Conservation (phyloP, 495 filamentous ascomycete genomes). For the Podospora bellae-mahoneyi region DNA sequence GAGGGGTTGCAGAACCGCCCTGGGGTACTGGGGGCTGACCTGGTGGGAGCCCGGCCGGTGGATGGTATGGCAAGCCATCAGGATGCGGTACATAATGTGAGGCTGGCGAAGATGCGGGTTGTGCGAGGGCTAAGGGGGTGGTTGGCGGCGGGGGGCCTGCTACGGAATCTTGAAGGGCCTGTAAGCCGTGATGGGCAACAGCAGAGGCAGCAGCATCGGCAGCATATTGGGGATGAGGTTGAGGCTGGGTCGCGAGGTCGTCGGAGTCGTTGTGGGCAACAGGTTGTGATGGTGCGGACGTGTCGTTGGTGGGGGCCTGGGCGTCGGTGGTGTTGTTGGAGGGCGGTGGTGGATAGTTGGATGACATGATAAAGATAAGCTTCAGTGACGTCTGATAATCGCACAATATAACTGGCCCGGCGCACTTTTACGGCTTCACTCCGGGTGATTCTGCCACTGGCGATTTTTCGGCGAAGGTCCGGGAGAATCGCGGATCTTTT, state of each 20-base stretch:
- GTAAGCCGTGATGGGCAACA: constrained; percentile 42
- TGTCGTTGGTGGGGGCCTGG: constrained; percentile 7
- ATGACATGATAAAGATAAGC: constrained; percentile 13
- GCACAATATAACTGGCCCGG: constrained; percentile 15
- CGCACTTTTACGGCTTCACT: constrained; percentile 21
- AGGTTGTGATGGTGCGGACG: constrained; percentile 7
- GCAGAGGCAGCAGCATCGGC: constrained; percentile 25
- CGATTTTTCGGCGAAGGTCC: constrained; percentile 29
- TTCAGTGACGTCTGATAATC: background rate
- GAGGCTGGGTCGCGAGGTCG: background rate
- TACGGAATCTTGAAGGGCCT: constrained; percentile 44
- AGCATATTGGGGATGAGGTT: constrained; percentile 14
- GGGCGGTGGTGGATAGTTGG: constrained; percentile 26
- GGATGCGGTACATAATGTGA: background rate
- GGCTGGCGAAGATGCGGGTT: background rate
- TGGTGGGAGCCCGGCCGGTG: background rate
- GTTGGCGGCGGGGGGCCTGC: constrained; percentile 23
- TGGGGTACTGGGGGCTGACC: background rate
- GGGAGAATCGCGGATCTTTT: constrained; percentile 28
- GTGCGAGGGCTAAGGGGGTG: constrained; percentile 21
- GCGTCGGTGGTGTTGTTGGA: constrained; percentile 5
- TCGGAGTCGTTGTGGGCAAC: background rate
- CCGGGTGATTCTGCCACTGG: constrained; percentile 19
- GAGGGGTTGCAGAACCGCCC: constrained; percentile 25
- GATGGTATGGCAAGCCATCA: constrained; percentile 15